A percentile compares a stretch with the other conserved stretches of the same genome.
phyloP scores from a whole-genome alignment of 495 filamentous ascomycete genomes.

The Talaromyces proteolyticus region DNA sequence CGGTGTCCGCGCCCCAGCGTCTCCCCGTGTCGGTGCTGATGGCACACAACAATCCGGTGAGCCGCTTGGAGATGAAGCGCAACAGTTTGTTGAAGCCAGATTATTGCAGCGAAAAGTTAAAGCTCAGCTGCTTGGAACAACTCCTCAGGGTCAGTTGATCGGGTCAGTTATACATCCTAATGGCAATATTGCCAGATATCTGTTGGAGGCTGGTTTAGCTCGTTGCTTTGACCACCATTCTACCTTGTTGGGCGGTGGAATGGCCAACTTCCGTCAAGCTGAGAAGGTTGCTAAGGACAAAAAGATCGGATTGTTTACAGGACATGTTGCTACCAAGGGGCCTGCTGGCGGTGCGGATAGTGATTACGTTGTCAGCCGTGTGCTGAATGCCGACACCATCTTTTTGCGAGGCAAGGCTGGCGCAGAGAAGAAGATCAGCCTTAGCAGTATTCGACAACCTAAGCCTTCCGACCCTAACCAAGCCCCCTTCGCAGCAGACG shows the following conservation, averaged over 20 bases:
- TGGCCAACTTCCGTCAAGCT: conserved; percentile 78
- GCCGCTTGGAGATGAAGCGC: conserved; percentile 80
- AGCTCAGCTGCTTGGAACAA: conserved; percentile 75
- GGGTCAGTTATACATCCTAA: conserved; percentile 77
- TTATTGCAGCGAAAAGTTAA: conserved; percentile 81
- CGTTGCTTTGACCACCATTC: conserved; percentile 93
- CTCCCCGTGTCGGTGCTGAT: conserved; percentile 73
- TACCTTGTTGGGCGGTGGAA: conserved; percentile 76
- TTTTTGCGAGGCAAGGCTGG: conserved; percentile 78
- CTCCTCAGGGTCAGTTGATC: conserved; percentile 79
- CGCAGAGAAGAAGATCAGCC: conserved; percentile 78
- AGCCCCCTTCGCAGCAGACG: conserved; percentile 81
- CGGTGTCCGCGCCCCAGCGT: conserved; percentile 79
- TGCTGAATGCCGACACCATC: conserved; percentile 85
- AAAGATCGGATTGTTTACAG: conserved; percentile 71
- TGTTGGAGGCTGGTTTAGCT: conserved; percentile 83
- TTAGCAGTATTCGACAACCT: conserved; percentile 90
- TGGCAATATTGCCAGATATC: conserved; percentile 84
- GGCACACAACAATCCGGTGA: conserved; percentile 79
- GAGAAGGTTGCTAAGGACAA: conserved; percentile 78
- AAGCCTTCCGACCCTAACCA: conserved; percentile 77
- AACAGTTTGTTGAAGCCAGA: conserved; percentile 76
- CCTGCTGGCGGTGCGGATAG: conserved; percentile 47
- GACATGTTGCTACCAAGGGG: conserved; percentile 58
- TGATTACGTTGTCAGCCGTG: conserved; percentile 77